Evolutionary conservation across 179 eudicot genomes (phyloP).

Genomic region (Vitellaria paradoxa): DNA sequence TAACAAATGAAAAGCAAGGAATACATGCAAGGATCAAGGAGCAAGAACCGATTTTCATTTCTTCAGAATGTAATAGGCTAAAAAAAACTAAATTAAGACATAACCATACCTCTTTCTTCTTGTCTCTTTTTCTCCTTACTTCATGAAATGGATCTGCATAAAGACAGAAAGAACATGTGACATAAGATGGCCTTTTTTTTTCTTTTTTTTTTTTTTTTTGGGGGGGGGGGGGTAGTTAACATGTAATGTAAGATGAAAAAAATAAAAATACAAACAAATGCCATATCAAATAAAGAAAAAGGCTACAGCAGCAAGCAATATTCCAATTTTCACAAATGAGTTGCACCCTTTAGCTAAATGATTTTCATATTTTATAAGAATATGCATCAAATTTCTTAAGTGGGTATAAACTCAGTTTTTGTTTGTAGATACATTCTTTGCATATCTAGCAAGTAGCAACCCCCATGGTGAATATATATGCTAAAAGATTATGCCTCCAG

Average conservation of each 20-base stretch:
- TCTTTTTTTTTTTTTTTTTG: too few species aligned
- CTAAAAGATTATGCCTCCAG: too few species aligned
- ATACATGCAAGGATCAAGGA: not conserved
- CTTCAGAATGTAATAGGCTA: not conserved
- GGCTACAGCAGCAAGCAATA: not conserved
- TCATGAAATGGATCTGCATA: conserved; percentile 87
- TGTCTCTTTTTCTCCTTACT: conserved; percentile 79
- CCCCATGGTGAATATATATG: too few species aligned
- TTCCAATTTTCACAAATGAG: not conserved
- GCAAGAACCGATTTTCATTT: not conserved
- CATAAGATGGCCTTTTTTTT: not conserved
- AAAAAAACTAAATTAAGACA: not conserved
- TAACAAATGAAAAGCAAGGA: not conserved
- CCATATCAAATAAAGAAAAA: not conserved
- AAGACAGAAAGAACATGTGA: not conserved
- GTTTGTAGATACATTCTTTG: not conserved
- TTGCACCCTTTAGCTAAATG: not conserved
- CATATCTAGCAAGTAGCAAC: too few species aligned
- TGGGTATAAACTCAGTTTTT: not conserved
- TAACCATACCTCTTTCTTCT: conserved; percentile 71
- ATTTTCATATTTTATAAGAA: not conserved
- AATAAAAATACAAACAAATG: not conserved
- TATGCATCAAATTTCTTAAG: not conserved
- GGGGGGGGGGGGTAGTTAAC: too few species aligned
- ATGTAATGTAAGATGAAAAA: not conserved